Percentiles rank a stretch among this genome's conserved stretches.
Conservation (phyloP, 2,329 filamentous ascomycete genomes). For the Byssothecium circinans region DNA sequence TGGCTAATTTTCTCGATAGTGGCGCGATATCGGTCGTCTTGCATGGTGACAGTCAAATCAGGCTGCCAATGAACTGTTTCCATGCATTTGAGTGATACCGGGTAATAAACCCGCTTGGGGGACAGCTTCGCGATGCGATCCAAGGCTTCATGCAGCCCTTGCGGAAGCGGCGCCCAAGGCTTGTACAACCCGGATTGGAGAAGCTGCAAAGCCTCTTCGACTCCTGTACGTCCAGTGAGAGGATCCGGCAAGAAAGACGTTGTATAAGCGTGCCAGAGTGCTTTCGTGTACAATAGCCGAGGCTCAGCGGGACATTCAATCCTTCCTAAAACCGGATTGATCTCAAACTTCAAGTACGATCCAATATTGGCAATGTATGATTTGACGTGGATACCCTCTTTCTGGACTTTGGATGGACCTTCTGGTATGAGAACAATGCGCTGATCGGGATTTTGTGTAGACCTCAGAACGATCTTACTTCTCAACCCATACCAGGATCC, state of each 20-base stretch:
- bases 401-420: slow-evolving; percentile 39
- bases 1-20: slow-evolving; percentile 17
- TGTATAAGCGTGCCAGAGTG: slow-evolving; percentile 62
- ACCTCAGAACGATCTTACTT: slow-evolving; percentile 61
- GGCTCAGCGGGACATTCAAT: slow-evolving; percentile 62
- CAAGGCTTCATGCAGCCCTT: slow-evolving; percentile 7
- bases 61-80: slow-evolving; percentile 36
- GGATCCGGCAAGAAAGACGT: slow-evolving; percentile 60
- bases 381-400: slow-evolving; percentile 47
- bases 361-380: slow-evolving; percentile 44
- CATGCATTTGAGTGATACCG: slow-evolving; percentile 27
- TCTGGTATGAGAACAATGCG: slow-evolving; percentile 60
- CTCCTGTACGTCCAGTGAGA: slow-evolving; percentile 61
- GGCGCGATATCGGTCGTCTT: slow-evolving; percentile 34
- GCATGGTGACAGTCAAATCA: slow-evolving; percentile 23
- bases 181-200: slow-evolving; percentile 55
- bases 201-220: slow-evolving; percentile 59
- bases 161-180: slow-evolving; percentile 28
- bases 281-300: slow-evolving; percentile 58
- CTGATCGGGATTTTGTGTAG: slow-evolving; percentile 42
- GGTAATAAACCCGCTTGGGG: slow-evolving; percentile 41
- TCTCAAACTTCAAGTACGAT: slow-evolving; percentile 53
- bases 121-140: slow-evolving; percentile 38
- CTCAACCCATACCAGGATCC: slow-evolving; percentile 63
- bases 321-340: slow-evolving; percentile 58